A percentile compares a stretch with the other conserved stretches of the same genome.
These are phyloP conservation scores for Cantharellus cinnabarinus DNA, from an alignment of 768 basidiomycete genomes.

Conservation along the genomic window DNA sequence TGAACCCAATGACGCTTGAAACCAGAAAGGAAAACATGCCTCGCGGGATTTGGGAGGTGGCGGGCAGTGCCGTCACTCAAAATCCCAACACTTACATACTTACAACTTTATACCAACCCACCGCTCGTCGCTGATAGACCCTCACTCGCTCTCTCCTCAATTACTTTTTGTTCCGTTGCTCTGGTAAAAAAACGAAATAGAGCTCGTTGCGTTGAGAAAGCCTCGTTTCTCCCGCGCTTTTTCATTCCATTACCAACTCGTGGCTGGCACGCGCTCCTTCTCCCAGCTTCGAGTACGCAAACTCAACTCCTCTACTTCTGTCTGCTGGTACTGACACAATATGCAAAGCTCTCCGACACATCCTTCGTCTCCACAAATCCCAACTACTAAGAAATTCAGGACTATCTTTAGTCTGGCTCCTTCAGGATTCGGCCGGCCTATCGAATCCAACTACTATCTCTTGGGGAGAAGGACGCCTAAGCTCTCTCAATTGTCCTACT, in stretches of 20 bases:
- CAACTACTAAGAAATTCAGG: constrained; percentile 7
- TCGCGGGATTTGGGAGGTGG: no score
- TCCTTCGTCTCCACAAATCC: neutral
- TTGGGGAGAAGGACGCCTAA: neutral
- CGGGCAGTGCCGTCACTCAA: no score
- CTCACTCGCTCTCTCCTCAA: no score
- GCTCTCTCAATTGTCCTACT: neutral
- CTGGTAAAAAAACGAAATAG: no score
- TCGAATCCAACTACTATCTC: neutral
- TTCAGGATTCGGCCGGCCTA: neutral
- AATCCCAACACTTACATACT: no score
- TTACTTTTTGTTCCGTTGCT: no score
- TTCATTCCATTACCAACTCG: neutral
- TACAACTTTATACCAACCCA: no score
- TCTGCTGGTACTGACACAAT: neutral
- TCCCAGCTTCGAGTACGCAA: neutral
- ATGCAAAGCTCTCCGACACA: neutral
- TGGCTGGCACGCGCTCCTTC: constrained; percentile 1
- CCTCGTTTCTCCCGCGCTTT: neutral
- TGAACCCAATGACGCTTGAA: no score
- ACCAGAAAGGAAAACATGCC: no score
- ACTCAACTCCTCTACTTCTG: neutral
- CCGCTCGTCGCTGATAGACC: no score
- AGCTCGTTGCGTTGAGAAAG: neutral
- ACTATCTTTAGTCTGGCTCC: constrained; percentile 5